Evolutionary conservation across 2,329 filamentous ascomycete genomes (phyloP), one percentile per base, ranked within the genome.

Genomic region (Sarocladium brachiariae): DNA sequence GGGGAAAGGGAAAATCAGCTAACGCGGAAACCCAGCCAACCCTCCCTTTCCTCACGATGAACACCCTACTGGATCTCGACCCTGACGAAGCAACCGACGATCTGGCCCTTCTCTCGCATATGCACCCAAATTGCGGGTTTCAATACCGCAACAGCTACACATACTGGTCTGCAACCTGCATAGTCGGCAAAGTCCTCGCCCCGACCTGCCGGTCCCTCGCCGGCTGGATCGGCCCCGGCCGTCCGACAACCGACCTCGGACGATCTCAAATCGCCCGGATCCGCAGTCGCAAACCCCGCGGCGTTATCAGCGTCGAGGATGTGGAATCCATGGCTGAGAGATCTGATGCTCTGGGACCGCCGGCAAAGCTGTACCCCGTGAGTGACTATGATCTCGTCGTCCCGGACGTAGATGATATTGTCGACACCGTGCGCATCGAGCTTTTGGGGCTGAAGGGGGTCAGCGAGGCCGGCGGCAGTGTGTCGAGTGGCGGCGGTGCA

Each of bases 41-140:
- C 0, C 80, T 87, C 41, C 84, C 86, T 2, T 90, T 86, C 67
- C 75, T 89, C 33, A 81, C 88, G 41, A 89, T 90, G 84, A 89
- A 89, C 62, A 79, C 85, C 3, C 73, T 90, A 38, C 82, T 89
- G 55, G 86, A 89, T 62, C 80, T 87, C 57, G 86, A 89, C 59
- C 81, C 81, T 2, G 84, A 87, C 61, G 75, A 75, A 3, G 81
- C 81, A 2, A 81, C 79, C 4, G 79, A 84, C 54, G 71, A 81
- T 7, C 75, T 89, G 14, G 81, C 82, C 10, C 74, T 84, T 30
- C 74, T 90, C 8, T 84, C 81, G 1, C 83, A 88, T 58, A 74
- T 84, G 56, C 77, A 84, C 52, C 83, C 84, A 1, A 73, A 83
- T 56, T 83, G 82, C 55, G 86, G 86, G 14, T 89, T 90, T 60